Percentiles rank a stretch among this genome's conserved stretches.
These are phyloP conservation scores for Truncatella angustata DNA, from an alignment of 2,329 filamentous ascomycete genomes.

Conservation along the genomic window DNA sequence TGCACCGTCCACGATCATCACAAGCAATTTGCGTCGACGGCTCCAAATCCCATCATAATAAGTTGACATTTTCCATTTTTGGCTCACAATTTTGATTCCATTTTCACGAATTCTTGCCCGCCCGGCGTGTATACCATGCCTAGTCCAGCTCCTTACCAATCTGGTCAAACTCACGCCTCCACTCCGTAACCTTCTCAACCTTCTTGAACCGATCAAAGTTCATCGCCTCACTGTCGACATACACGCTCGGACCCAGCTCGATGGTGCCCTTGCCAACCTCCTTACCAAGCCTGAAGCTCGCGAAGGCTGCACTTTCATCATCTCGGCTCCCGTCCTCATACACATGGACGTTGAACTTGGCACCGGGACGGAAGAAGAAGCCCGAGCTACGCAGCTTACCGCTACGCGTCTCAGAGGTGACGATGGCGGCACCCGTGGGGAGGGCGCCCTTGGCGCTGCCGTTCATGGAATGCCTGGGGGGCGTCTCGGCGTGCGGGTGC, in stretches of 20 bases:
- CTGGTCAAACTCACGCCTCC: conserved; percentile 27
- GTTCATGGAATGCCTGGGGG: background rate
- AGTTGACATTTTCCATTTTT: no score
- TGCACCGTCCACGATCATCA: no score
- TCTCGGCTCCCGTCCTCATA: conserved; percentile 24
- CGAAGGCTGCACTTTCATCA: conserved; percentile 14
- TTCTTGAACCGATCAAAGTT: conserved; percentile 32
- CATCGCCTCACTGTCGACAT: conserved; percentile 30
- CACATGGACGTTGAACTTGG: conserved; percentile 26
- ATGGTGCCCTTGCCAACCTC: conserved; percentile 20
- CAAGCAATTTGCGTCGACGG: no score
- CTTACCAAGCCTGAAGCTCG: conserved; percentile 15
- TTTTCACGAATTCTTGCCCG: no score
- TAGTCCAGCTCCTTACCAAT: conserved; percentile 25
- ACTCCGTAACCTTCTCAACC: conserved; percentile 25
- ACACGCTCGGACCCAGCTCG: conserved; percentile 24
- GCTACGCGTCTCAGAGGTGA: conserved; percentile 19
- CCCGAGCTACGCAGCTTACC: conserved; percentile 14
- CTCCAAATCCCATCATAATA: no score
- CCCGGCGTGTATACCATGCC: no score
- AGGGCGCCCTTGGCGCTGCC: background rate
- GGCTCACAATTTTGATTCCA: no score
- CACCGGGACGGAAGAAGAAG: conserved; percentile 32
- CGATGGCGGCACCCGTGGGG: conserved; percentile 5
- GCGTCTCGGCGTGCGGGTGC: conserved; percentile 2